Base-by-base conservation (phyloP, 2,329 filamentous ascomycete species). In the Talaromyces sp. region DNA sequence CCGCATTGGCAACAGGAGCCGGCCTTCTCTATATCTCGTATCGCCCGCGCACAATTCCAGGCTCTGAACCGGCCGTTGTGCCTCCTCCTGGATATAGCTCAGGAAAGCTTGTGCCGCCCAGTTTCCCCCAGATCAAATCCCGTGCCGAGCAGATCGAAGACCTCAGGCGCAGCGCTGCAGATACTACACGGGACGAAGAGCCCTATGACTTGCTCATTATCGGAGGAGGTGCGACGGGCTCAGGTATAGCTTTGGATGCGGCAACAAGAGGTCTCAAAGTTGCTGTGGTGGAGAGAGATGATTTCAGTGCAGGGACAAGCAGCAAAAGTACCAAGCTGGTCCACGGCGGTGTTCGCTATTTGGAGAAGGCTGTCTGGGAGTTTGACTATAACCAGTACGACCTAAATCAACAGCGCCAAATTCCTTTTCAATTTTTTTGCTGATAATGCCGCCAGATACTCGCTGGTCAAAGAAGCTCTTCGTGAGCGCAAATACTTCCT, bases 261-360 rank as follows among this genome's bases (percentile, higher is more conserved):
- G 88, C 87, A 25, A 93, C 90, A 2, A 84, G 90, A 67, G 90
- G 90, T 1, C 78, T 93, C 69, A 91, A 88, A 76, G 90, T 95
- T 62, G 90, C 91, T 13, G 78, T 93, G 57, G 89, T 95, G 17
- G 90, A 95, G 78, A 83, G 90, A 64, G 91, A 93, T 73, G 90
- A 95, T 76, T 95, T 93, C 73, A 88, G 88, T 68, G 84, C 88
- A 64, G 90, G 91, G 32, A 93, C 90, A 47, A 92, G 89, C 79
- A 91, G 88, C 75, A 93, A 93, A 80, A 92, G 89, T 78, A 95
- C 90, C 55, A 95, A 95, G 77, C 82, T 95, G 58, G 91, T 95
- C 19, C 90, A 95, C 76, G 90, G 90, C 67, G 90, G 90, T 71
- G 91, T 95, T 63, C 85, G 90, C 66, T 95, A 93, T 73, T 81